These are phyloP conservation scores for Rhodotorula sp. DNA, from an alignment of 1,284 basidiomycete genomes.

Conservation along the genomic window DNA sequence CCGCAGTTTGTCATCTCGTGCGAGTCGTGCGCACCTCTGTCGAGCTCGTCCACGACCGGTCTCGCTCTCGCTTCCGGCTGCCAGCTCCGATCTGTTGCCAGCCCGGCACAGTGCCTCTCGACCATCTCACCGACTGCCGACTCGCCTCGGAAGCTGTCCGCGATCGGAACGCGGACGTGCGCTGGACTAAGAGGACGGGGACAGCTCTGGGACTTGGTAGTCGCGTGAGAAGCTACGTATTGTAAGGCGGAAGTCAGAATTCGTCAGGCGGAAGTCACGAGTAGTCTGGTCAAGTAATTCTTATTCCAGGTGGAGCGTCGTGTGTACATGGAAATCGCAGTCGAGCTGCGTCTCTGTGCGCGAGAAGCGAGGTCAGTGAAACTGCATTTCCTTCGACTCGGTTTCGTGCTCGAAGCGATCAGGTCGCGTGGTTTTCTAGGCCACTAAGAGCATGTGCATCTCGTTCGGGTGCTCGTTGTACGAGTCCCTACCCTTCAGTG, in stretches of 20 bases:
- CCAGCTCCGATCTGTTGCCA: not conserved
- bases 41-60: not conserved
- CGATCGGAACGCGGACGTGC: not conserved
- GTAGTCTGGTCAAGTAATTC: not conserved
- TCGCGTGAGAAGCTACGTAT: not conserved
- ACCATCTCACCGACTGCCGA: not conserved
- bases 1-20: constrained; percentile 10
- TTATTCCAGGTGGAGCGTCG: not conserved
- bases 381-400: not conserved
- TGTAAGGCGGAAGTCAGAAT: too few species aligned
- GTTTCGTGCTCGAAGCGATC: not conserved
- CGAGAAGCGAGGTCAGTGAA: not conserved
- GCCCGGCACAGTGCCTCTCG: not conserved
- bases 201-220: constrained; percentile 1
- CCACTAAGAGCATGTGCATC: constrained; percentile 14
- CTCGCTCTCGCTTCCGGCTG: not conserved
- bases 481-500: constrained; percentile 3
- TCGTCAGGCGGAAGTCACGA: not conserved
- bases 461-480: not conserved
- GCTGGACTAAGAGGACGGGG: not conserved
- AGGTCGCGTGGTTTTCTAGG: constrained; percentile 17
- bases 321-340: not conserved
- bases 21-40: not conserved
- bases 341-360: too few species aligned
- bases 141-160: not conserved